These are phyloP conservation scores for Aspergillus tamarii DNA, from an alignment of 2,329 filamentous ascomycete species.

Conservation along the genomic window DNA sequence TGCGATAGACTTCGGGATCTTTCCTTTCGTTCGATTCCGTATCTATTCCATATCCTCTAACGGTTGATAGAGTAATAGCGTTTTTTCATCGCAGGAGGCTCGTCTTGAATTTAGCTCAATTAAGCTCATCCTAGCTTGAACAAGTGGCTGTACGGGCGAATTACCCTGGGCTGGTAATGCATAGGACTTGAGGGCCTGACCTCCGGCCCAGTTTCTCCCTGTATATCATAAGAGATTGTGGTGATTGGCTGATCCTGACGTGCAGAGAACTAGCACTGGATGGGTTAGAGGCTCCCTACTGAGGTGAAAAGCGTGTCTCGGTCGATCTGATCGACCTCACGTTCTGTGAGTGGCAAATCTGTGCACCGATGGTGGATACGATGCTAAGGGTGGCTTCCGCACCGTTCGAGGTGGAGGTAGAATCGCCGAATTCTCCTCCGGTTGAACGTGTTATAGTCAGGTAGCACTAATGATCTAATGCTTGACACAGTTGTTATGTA, in stretches of 20 bases:
- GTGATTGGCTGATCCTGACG: neutral
- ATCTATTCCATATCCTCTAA: neutral
- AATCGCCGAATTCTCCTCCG: neutral
- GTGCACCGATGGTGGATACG: neutral
- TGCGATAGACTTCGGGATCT: neutral
- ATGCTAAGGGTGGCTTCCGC: neutral
- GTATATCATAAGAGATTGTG: neutral
- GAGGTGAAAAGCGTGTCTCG: neutral
- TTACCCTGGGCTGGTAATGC: neutral
- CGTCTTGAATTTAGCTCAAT: neutral
- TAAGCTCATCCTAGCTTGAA: neutral
- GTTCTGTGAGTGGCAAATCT: neutral
- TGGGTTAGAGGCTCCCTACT: neutral
- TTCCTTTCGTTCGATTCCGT: neutral
- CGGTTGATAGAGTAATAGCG: neutral
- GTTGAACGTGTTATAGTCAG: neutral
- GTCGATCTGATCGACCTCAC: neutral
- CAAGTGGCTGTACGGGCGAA: neutral
- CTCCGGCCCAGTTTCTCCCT: neutral
- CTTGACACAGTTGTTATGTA: no score
- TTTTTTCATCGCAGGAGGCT: neutral
- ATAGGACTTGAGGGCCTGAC: neutral
- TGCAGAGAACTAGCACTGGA: neutral
- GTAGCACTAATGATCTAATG: neutral
- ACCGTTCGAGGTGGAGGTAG: neutral